Conservation (phyloP, 306 rosid genomes). For the Urtica urens region DNA sequence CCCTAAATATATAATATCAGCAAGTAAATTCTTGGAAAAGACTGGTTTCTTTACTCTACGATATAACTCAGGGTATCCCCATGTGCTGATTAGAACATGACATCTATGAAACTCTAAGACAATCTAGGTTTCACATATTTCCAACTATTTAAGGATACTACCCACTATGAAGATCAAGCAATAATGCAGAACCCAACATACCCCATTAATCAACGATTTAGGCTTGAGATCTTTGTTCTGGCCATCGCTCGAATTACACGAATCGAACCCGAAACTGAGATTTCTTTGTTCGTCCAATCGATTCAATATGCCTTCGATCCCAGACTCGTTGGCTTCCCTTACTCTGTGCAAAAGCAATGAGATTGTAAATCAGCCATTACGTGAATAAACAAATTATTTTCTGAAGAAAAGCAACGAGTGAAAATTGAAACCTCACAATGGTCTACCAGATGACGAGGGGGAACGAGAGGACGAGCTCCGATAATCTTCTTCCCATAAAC, state of each 20-base stretch:
- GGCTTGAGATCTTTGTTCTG: conserved; percentile 25
- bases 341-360: conserved; percentile 30
- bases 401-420: neutral
- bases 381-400: neutral
- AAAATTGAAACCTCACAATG: conserved; percentile 50
- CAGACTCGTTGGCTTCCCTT: conserved; percentile 33
- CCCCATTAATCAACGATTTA: conserved; percentile 31
- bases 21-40: too few relatives aligned
- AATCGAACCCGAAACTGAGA: conserved; percentile 24
- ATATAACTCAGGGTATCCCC: too few relatives aligned
- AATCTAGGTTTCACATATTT: too few relatives aligned
- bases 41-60: too few relatives aligned
- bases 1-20: too few relatives aligned
- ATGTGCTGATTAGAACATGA: too few relatives aligned
- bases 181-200: conserved; percentile 24
- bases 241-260: conserved; percentile 9
- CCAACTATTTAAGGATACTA: too few relatives aligned
- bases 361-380: neutral
- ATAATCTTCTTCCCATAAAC: conserved; percentile 16
- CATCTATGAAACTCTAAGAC: too few relatives aligned
- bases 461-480: conserved; percentile 14
- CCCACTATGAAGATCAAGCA: too few relatives aligned
- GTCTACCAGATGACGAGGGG: conserved; percentile 28
- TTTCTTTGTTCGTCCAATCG: conserved; percentile 69
- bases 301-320: conserved; percentile 75